Conservation (phyloP, 176 grass and related monocot species). For the Juncus effusus region DNA sequence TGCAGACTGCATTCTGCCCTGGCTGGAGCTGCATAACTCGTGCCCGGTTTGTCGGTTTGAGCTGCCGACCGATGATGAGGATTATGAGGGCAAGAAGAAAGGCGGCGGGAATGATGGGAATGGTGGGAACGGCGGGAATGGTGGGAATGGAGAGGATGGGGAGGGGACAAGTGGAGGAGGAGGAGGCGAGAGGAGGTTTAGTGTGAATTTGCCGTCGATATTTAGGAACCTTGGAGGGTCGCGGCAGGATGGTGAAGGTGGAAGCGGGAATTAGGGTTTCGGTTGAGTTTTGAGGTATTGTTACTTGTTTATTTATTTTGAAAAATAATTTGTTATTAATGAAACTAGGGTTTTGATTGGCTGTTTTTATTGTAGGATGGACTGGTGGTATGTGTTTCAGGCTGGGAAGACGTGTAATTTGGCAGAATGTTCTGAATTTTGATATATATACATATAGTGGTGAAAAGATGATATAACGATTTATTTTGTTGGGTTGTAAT, state of each 20-base stretch:
- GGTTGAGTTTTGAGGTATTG: slow-evolving; percentile 23
- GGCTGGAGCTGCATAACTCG: slow-evolving; percentile 95
- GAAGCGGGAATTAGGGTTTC: slow-evolving; percentile 37
- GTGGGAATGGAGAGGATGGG: slow-evolving; percentile 12
- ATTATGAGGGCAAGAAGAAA: slow-evolving; percentile 58
- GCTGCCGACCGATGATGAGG: slow-evolving; percentile 79
- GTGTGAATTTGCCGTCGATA: slow-evolving; percentile 56
- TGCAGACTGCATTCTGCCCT: slow-evolving; percentile 67
- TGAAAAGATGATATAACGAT: slow-evolving; percentile 27
- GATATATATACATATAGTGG: slow-evolving; percentile 25
- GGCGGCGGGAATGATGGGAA: neutral
- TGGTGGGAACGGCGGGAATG: slow-evolving; percentile 17
- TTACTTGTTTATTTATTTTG: too few species aligned
- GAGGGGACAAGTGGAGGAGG: slow-evolving; percentile 32
- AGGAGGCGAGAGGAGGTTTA: slow-evolving; percentile 36
- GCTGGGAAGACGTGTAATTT: slow-evolving; percentile 32
- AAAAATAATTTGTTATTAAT: slow-evolving; percentile 13
- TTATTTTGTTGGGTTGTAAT: slow-evolving; percentile 14
- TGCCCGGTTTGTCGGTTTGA: slow-evolving; percentile 95
- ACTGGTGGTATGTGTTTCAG: slow-evolving; percentile 19
- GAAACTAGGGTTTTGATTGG: neutral
- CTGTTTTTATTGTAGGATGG: slow-evolving; percentile 39
- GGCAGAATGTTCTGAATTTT: slow-evolving; percentile 20
- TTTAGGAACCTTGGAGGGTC: slow-evolving; percentile 50
- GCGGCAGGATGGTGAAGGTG: slow-evolving; percentile 44